phyloP scores from a whole-genome alignment of 495 filamentous ascomycete genomes.

The Choiromyces venosus region DNA sequence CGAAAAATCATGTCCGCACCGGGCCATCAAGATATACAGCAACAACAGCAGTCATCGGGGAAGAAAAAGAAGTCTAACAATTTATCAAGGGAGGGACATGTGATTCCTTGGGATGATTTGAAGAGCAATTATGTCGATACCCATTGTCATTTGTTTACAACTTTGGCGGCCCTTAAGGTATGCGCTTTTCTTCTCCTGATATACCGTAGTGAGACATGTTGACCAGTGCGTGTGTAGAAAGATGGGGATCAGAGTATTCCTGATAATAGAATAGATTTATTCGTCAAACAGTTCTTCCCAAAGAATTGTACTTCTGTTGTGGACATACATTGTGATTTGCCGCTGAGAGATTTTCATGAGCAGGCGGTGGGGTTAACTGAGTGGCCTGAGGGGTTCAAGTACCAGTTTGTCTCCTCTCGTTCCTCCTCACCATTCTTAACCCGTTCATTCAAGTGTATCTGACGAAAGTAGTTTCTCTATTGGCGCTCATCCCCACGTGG shows the following conservation, averaged over 20 bases:
- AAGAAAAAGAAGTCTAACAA: slow-evolving; percentile 15
- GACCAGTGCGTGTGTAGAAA: slow-evolving; percentile 5
- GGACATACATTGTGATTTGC: slow-evolving; percentile 34
- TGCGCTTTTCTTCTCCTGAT: slow-evolving; percentile 11
- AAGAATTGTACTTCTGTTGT: slow-evolving; percentile 26
- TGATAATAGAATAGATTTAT: slow-evolving; percentile 7
- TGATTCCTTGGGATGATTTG: slow-evolving; percentile 20
- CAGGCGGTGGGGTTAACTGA: slow-evolving; percentile 16
- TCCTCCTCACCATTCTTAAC: background rate
- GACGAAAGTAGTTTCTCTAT: slow-evolving; percentile 23
- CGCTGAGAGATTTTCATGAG: slow-evolving; percentile 18
- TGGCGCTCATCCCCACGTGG: slow-evolving; percentile 31
- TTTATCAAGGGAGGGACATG: slow-evolving; percentile 19
- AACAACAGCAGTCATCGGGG: background rate
- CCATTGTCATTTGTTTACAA: slow-evolving; percentile 32
- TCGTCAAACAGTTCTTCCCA: slow-evolving; percentile 29
- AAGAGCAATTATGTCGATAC: slow-evolving; percentile 35
- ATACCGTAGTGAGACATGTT: background rate
- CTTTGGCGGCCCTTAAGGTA: slow-evolving; percentile 18
- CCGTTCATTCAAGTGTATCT: background rate
- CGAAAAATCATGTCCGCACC: slow-evolving; percentile 45
- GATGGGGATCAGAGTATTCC: slow-evolving; percentile 20
- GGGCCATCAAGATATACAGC: background rate
- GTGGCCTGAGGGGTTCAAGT: slow-evolving; percentile 35
- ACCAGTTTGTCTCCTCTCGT: slow-evolving; percentile 20